phyloP scores from a whole-genome alignment of 495 filamentous ascomycete genomes.

The Penicillium alfredii region DNA sequence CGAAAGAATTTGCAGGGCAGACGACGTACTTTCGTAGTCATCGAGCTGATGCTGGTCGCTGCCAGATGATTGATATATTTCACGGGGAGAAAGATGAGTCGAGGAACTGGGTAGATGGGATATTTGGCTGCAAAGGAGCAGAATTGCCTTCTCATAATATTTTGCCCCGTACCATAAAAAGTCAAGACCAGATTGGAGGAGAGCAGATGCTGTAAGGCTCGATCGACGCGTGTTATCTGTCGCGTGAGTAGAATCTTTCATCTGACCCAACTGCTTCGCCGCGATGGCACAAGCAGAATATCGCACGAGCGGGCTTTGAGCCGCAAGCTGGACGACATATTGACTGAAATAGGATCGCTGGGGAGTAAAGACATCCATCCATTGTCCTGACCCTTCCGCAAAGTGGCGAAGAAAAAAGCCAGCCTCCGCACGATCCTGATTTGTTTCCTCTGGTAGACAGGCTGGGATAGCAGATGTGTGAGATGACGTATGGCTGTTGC shows the following conservation, averaged over 20 bases:
- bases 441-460: constrained; percentile 3
- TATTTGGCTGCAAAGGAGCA: constrained; percentile 13
- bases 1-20: constrained; percentile 8
- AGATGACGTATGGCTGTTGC: neutral
- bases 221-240: neutral
- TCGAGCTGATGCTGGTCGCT: constrained; percentile 2
- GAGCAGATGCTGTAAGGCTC: constrained; percentile 4
- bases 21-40: constrained; percentile 1
- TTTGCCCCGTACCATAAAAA: constrained; percentile 22
- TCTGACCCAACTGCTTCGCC: constrained; percentile 20
- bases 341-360: constrained; percentile 15
- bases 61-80: constrained; percentile 7
- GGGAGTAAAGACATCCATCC: constrained; percentile 13
- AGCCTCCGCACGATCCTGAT: constrained; percentile 13
- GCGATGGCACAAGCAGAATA: constrained; percentile 19
- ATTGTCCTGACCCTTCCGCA: constrained; percentile 10
- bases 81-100: constrained; percentile 7
- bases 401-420: constrained; percentile 19
- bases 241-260: constrained; percentile 5
- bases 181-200: constrained; percentile 7
- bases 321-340: constrained; percentile 9
- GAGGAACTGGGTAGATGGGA: constrained; percentile 2
- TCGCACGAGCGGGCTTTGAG: constrained; percentile 9
- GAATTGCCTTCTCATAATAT: constrained; percentile 24
- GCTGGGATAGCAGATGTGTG: neutral